These are phyloP conservation scores for Kwoniella sp. DNA, from an alignment of 768 basidiomycete genomes.

Conservation along the genomic window DNA sequence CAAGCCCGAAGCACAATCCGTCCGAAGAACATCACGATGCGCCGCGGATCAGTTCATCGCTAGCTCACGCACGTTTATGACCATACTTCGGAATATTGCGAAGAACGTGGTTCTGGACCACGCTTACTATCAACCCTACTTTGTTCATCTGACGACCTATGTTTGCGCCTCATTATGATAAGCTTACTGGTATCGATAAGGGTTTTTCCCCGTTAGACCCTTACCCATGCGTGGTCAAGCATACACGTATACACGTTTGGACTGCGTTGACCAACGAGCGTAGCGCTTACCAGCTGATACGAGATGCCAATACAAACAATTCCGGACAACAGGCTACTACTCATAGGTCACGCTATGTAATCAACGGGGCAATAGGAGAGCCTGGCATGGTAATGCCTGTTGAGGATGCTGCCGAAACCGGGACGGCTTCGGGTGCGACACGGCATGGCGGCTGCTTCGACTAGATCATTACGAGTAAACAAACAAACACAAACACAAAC, in stretches of 20 bases:
- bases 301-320: background rate
- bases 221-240: background rate
- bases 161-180: background rate
- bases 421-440: no score
- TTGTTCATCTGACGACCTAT: background rate
- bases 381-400: no score
- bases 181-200: background rate
- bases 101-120: background rate
- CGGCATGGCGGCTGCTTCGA: no score
- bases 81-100: no score
- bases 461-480: no score
- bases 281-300: background rate
- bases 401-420: no score
- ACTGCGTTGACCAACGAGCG: background rate
- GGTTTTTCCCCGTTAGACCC: background rate
- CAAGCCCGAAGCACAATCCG: no score
- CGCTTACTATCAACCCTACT: background rate
- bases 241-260: constrained; percentile 1
- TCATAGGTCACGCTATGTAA: background rate
- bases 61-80: background rate
- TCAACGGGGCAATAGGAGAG: no score
- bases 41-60: no score
- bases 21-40: no score
- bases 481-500: no score
- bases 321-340: background rate